A percentile compares a stretch with the other conserved stretches of the same genome.
These are phyloP conservation scores for Cystofilobasidium bisporidii DNA, from an alignment of 768 basidiomycete species.

Conservation along the genomic window DNA sequence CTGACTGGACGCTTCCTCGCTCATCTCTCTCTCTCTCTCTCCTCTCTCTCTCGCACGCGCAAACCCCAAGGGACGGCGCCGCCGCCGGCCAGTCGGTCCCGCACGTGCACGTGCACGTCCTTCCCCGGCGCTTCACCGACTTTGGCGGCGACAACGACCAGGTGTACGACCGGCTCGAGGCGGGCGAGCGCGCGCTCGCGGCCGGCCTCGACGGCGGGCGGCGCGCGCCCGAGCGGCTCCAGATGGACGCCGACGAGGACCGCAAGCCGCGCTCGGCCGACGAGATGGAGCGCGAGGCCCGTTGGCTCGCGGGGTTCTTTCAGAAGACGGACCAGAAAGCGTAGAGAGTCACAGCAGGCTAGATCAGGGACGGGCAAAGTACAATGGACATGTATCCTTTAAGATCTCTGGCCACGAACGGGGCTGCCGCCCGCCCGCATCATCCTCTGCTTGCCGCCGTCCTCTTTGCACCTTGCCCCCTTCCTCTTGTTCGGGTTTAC, in stretches of 20 bases:
- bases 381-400: too few relatives aligned
- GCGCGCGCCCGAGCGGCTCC: slow-evolving; percentile 38
- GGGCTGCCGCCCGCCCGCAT: too few relatives aligned
- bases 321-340: neutral
- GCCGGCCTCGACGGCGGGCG: slow-evolving; percentile 32
- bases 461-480: too few relatives aligned
- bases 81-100: slow-evolving; percentile 78
- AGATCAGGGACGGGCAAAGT: too few relatives aligned
- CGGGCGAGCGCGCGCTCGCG: slow-evolving; percentile 34
- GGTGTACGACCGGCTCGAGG: slow-evolving; percentile 61
- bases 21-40: neutral
- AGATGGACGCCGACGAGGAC: slow-evolving; percentile 60
- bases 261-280: slow-evolving; percentile 53
- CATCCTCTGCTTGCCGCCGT: too few relatives aligned
- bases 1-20: too few relatives aligned
- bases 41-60: neutral
- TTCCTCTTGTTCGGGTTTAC: neutral
- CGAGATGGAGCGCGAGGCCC: slow-evolving; percentile 74
- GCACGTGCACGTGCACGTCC: slow-evolving; percentile 91
- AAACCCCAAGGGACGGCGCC: slow-evolving; percentile 58
- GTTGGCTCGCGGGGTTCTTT: slow-evolving; percentile 57
- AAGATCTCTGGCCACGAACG: too few relatives aligned
- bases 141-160: slow-evolving; percentile 42
- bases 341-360: too few relatives aligned
- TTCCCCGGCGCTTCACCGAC: slow-evolving; percentile 61